phyloP scores from a whole-genome alignment of 768 basidiomycete genomes.

The Suillus discolor region DNA sequence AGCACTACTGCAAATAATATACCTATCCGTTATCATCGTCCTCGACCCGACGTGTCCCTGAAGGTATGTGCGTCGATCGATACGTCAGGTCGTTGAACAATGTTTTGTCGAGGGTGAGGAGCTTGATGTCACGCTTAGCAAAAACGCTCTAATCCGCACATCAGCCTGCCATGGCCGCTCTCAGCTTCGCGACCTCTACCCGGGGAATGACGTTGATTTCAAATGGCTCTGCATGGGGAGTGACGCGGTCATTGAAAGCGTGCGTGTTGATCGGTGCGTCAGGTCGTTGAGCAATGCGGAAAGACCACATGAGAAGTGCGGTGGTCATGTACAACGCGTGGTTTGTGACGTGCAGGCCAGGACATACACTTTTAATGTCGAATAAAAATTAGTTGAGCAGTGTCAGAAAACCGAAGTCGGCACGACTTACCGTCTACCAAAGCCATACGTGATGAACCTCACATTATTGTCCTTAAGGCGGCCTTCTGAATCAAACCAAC shows the following conservation, averaged over 20 bases:
- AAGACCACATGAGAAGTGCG: background rate
- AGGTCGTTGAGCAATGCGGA: background rate
- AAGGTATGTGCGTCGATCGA: too few relatives aligned
- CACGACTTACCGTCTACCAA: conserved; percentile 41
- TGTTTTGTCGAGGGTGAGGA: too few relatives aligned
- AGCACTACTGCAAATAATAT: too few relatives aligned
- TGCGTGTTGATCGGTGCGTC: background rate
- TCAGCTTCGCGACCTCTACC: background rate
- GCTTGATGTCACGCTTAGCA: too few relatives aligned
- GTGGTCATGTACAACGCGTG: background rate
- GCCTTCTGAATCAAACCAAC: too few relatives aligned
- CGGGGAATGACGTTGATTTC: background rate
- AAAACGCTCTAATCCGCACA: background rate
- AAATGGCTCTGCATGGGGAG: background rate
- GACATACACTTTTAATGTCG: background rate
- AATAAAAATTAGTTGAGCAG: background rate
- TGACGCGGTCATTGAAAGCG: background rate
- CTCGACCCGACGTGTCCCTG: too few relatives aligned
- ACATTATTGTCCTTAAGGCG: conserved; percentile 38
- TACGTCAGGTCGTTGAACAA: too few relatives aligned
- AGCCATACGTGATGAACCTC: conserved; percentile 53
- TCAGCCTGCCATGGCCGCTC: background rate
- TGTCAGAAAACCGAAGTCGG: background rate
- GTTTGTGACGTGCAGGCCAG: background rate
- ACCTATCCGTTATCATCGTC: too few relatives aligned